Percentiles rank a stretch among this genome's conserved stretches.
These are phyloP conservation scores for Mallotus japonicus DNA, from an alignment of 441 rosid species.

Conservation along the genomic window DNA sequence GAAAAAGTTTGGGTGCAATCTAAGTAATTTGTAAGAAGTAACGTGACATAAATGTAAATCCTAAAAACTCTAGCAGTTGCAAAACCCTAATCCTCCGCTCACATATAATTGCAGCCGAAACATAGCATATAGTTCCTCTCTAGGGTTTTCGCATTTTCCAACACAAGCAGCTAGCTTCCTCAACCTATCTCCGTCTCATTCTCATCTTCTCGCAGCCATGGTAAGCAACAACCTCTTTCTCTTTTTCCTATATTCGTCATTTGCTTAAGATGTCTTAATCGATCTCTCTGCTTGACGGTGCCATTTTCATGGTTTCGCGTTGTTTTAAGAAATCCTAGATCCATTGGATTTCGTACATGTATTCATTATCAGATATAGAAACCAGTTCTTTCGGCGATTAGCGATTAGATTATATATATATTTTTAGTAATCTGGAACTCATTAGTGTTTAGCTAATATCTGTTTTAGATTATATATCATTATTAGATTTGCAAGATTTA, in stretches of 20 bases:
- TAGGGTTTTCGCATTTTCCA: slow-evolving; percentile 17
- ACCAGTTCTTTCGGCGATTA: not conserved
- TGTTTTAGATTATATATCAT: too few species aligned
- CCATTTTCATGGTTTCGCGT: not conserved
- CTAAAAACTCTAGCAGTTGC: not conserved
- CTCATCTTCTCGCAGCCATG: slow-evolving; percentile 28
- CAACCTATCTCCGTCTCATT: not conserved
- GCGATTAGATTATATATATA: not conserved
- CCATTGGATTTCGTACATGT: not conserved
- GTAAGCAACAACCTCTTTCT: slow-evolving; percentile 14
- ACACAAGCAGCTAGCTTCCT: not conserved
- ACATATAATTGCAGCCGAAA: slow-evolving; percentile 17
- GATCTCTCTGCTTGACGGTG: not conserved
- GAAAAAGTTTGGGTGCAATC: not conserved
- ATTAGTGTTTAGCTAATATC: too few species aligned
- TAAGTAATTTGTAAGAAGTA: not conserved
- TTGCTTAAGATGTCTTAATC: not conserved
- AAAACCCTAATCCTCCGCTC: slow-evolving; percentile 21
- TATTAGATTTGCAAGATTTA: too few species aligned
- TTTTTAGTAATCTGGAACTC: not conserved
- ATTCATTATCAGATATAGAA: not conserved
- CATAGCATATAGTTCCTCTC: not conserved
- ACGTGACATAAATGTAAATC: slow-evolving; percentile 3
- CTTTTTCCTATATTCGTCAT: not conserved
- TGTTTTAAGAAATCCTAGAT: not conserved